Conservation (phyloP, 2,329 filamentous ascomycete genomes). For the Fusarium falciforme region DNA sequence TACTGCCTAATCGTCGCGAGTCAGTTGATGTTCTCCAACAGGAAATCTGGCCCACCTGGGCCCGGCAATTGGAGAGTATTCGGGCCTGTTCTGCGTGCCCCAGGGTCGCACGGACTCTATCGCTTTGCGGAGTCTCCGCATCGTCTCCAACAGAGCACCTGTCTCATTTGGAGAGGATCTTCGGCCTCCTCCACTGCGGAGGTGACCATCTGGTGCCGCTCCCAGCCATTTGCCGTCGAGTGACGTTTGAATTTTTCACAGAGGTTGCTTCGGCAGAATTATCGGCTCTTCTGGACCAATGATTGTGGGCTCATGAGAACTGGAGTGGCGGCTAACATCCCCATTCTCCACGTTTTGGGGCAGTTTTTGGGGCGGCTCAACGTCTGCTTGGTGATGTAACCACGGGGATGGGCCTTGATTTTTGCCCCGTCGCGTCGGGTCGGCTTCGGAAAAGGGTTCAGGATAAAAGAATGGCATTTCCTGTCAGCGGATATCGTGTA, state of each 20-base stretch:
- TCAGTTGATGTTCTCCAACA: background rate
- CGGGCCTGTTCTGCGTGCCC: background rate
- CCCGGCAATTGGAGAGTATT: background rate
- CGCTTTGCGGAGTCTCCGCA: conserved; percentile 37
- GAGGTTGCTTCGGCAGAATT: background rate
- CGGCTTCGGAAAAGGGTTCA: background rate
- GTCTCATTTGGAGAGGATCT: conserved; percentile 1
- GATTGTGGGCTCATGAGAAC: background rate
- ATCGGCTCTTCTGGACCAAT: conserved; percentile 13
- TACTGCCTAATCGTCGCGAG: background rate
- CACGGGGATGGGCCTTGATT: background rate
- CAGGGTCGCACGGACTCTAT: conserved; percentile 11
- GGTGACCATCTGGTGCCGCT: conserved; percentile 13
- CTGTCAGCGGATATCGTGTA: background rate
- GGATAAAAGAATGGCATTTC: conserved; percentile 11
- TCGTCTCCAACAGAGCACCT: conserved; percentile 26
- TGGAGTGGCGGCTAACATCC: conserved; percentile 14
- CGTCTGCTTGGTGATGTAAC: conserved; percentile 25
- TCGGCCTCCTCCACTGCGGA: background rate
- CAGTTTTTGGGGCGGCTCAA: conserved; percentile 8
- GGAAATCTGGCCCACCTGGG: background rate
- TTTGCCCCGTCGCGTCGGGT: background rate
- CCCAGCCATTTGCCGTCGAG: background rate
- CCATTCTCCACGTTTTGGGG: conserved; percentile 25
- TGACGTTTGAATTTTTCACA: conserved; percentile 29